Conservation (phyloP, 2,329 filamentous ascomycete species). For the Pestalotiopsis sp. region DNA sequence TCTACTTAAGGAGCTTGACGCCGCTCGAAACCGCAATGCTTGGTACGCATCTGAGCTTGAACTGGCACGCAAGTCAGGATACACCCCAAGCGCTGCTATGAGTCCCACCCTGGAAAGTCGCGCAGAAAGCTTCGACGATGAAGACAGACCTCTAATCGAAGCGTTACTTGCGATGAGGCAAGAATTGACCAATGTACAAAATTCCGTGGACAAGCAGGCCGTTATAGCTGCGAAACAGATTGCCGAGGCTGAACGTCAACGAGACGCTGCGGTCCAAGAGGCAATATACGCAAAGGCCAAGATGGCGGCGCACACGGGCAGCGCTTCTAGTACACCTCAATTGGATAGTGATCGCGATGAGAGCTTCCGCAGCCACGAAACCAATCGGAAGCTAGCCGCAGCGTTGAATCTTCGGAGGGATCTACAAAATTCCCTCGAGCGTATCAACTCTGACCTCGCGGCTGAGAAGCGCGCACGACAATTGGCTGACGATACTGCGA, state of each 20-base stretch:
- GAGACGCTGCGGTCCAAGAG: constrained; percentile 92
- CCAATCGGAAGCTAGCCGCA: constrained; percentile 80
- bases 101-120: constrained; percentile 78
- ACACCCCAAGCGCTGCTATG: constrained; percentile 70
- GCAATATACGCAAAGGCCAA: constrained; percentile 95
- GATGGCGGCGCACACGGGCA: constrained; percentile 75
- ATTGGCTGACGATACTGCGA: constrained; percentile 84
- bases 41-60: constrained; percentile 98
- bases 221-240: constrained; percentile 84
- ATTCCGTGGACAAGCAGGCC: constrained; percentile 85
- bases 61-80: constrained; percentile 87
- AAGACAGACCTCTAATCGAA: constrained; percentile 90
- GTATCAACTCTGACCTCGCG: constrained; percentile 70
- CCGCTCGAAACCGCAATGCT: constrained; percentile 82
- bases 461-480: constrained; percentile 81
- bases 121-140: constrained; percentile 82
- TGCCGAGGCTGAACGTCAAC: constrained; percentile 90
- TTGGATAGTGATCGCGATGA: constrained; percentile 62
- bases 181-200: constrained; percentile 88
- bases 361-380: constrained; percentile 68
- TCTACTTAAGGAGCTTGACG: constrained; percentile 84
- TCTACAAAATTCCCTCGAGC: constrained; percentile 75
- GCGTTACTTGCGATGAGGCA: constrained; percentile 89
- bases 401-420: constrained; percentile 80
- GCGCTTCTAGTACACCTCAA: constrained; percentile 62